These are phyloP conservation scores for Sporothrix humicola DNA, from an alignment of 2,329 filamentous ascomycete genomes.

Conservation along the genomic window DNA sequence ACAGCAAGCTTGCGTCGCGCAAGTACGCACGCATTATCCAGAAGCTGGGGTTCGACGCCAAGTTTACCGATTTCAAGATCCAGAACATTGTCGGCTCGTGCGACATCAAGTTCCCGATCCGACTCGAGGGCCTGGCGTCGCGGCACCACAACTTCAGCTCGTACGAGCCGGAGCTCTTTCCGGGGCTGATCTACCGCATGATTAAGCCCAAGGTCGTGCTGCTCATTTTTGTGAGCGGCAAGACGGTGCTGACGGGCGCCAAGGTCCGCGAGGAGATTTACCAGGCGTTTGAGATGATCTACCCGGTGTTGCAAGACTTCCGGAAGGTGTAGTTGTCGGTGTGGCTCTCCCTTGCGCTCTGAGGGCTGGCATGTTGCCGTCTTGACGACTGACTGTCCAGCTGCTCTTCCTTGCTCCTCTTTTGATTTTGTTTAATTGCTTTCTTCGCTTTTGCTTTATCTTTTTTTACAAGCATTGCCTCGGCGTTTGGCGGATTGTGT, in stretches of 20 bases:
- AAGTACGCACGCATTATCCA: conserved; percentile 99
- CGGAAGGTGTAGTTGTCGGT: conserved; percentile 57
- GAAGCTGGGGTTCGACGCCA: conserved; percentile 98
- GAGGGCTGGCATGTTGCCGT: no score
- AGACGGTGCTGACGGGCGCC: conserved; percentile 96
- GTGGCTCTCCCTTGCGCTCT: no score
- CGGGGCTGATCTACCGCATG: conserved; percentile 99
- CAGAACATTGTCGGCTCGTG: conserved; percentile 99
- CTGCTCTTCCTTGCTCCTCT: no score
- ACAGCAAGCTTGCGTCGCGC: conserved; percentile 93
- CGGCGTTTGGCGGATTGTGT: conserved; percentile 5
- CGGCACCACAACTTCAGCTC: conserved; percentile 99
- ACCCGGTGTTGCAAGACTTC: conserved; percentile 84
- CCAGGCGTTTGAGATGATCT: conserved; percentile 95
- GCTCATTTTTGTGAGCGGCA: conserved; percentile 96
- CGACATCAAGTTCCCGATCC: conserved; percentile 99
- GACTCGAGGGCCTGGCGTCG: conserved; percentile 91
- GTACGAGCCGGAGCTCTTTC: conserved; percentile 98
- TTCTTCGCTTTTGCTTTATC: neutral
- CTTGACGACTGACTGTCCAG: no score
- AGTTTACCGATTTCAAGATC: conserved; percentile 99
- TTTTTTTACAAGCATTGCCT: conserved; percentile 6
- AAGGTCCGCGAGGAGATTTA: conserved; percentile 99
- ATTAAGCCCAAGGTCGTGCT: conserved; percentile 99
- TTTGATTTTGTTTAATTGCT: neutral